Evolutionary conservation across 1,284 basidiomycete genomes (phyloP).

Genomic region (Afroboletus lepidellus): DNA sequence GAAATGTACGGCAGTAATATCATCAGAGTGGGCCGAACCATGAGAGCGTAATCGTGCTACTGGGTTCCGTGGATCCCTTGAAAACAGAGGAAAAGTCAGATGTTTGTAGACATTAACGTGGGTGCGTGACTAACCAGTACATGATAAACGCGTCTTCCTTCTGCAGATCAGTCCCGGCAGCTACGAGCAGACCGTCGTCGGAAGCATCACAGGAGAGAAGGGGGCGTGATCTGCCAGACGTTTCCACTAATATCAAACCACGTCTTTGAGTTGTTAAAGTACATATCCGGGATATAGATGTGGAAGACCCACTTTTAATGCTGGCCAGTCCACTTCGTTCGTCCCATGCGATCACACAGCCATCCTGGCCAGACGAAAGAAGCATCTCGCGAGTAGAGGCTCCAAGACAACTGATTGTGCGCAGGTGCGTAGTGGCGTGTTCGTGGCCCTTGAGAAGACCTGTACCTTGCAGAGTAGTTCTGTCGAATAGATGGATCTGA

Average conservation of each 20-base stretch:
- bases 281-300: conserved; percentile 18
- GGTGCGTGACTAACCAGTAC: conserved; percentile 57
- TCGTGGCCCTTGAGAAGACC: conserved; percentile 54
- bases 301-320: conserved; percentile 55
- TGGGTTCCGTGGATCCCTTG: conserved; percentile 60
- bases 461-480: conserved; percentile 46
- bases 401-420: conserved; percentile 37
- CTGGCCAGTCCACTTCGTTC: conserved; percentile 51
- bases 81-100: background rate
- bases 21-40: conserved; percentile 74
- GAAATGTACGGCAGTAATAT: conserved; percentile 69
- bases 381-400: conserved; percentile 38
- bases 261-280: conserved; percentile 48
- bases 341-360: conserved; percentile 69
- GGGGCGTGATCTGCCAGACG: conserved; percentile 42
- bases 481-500: conserved; percentile 64
- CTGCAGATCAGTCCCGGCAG: conserved; percentile 68
- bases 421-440: conserved; percentile 50
- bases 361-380: conserved; percentile 64
- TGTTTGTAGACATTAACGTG: background rate
- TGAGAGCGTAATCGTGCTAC: conserved; percentile 49
- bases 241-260: conserved; percentile 42
- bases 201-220: conserved; percentile 71
- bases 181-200: conserved; percentile 60
- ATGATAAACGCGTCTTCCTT: conserved; percentile 68